Evolutionary conservation across 768 basidiomycete genomes (phyloP), one percentile per base, ranked within the genome.

Genomic region (Punctularia strigosozonata): DNA sequence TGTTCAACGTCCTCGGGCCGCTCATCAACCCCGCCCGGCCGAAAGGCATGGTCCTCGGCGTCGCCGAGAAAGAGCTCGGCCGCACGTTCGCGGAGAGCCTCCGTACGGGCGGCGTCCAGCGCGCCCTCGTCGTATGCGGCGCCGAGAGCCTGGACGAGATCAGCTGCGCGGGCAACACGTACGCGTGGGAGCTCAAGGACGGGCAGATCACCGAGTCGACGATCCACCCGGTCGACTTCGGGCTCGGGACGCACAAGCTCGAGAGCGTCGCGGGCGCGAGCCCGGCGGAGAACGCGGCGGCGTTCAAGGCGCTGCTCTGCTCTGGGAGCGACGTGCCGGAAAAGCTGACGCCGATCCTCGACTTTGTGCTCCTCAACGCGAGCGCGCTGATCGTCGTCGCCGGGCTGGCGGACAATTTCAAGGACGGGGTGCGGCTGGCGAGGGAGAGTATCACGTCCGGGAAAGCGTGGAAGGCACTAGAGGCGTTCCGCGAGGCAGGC

Each of bases 1-100:
- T 99, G 65, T 97, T 95, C 73, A 98, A 99, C 61, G 64, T 91
- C 42, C 69, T 97, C 23, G 92, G 95, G 0, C 95, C 94, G 0
- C 71, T 98, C 26, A 82, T 94, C 60, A 97, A 94, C 59, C 95
- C 94, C 2, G 80, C 87, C 0, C 62, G 66, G 6, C 94, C 95
- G 2, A 69, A 68, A 3, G 81, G 88, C 3, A 91, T 97, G 83
- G 75, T 98, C 4, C 68, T 98, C 25, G 94, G 94, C 31, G 82
- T 99, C 24, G 83, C 90, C 6, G 80, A 80, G 43, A 76, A 64
- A 35, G 77, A 78, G 49, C 73, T 99, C 18, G 94, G 92, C 0
- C 56, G 63, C 5, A 77, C 85, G 0, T 97, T 94, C 52, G 90
- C 85, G 0, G 63, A 75, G 36, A 81, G 82, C 3, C 61, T 94